Conservation (phyloP, 2,329 filamentous ascomycete species). For the Lasiodiplodia gonubiensis region DNA sequence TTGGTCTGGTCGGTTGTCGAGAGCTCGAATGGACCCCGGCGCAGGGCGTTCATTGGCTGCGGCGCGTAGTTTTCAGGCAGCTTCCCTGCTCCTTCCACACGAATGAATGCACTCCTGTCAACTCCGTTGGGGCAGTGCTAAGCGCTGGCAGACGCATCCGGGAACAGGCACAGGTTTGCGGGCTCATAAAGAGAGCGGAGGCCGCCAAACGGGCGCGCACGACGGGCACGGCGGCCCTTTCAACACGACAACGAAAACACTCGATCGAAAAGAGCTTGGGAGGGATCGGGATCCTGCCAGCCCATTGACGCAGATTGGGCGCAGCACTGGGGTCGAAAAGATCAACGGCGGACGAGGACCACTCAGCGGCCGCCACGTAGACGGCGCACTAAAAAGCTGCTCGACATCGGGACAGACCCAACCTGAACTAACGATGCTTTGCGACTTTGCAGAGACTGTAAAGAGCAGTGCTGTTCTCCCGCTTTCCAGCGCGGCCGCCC, state of each 20-base stretch:
- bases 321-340: constrained; percentile 35
- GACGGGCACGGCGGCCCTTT: not conserved
- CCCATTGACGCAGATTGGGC: constrained; percentile 33
- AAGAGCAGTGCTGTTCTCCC: constrained; percentile 17
- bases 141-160: constrained; percentile 26
- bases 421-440: constrained; percentile 28
- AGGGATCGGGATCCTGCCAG: constrained; percentile 33
- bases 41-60: constrained; percentile 26
- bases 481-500: constrained; percentile 5
- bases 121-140: constrained; percentile 4
- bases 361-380: constrained; percentile 52
- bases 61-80: constrained; percentile 22
- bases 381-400: constrained; percentile 31
- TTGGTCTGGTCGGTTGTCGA: constrained; percentile 7
- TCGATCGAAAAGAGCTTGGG: constrained; percentile 24
- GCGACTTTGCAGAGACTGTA: constrained; percentile 29
- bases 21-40: constrained; percentile 18
- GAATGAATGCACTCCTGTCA: constrained; percentile 17
- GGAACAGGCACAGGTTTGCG: constrained; percentile 5
- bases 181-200: constrained; percentile 24
- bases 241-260: constrained; percentile 14
- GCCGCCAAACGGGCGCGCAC: constrained; percentile 4
- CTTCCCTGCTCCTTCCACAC: constrained; percentile 22
- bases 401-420: constrained; percentile 27
- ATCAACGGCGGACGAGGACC: constrained; percentile 46